Conservation (phyloP, 345 rosid genomes). For the Citrus reticulata region DNA sequence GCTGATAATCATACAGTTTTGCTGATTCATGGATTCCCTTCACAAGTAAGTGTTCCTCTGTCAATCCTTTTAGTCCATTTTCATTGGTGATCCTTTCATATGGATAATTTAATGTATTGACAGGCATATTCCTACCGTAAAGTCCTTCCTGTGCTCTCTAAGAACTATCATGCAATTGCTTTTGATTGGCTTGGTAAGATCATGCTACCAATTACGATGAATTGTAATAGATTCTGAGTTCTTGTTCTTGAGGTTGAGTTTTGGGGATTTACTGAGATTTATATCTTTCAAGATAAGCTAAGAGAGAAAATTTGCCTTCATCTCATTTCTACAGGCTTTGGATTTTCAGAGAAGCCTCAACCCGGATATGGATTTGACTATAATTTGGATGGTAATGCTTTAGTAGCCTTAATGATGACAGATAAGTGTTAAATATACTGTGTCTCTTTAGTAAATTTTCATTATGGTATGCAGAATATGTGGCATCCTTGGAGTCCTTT, state of each 20-base stretch:
- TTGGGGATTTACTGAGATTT: background rate
- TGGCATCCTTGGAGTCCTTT: conserved; percentile 72
- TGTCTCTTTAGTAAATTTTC: background rate
- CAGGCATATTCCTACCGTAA: conserved; percentile 94
- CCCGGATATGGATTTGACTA: conserved; percentile 89
- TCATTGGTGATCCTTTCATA: background rate
- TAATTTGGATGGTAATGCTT: conserved; percentile 60
- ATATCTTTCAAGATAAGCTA: background rate
- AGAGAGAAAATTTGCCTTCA: background rate
- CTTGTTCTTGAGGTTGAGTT: too few species aligned
- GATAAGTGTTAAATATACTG: background rate
- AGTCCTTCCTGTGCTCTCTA: conserved; percentile 65
- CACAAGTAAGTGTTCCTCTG: conserved; percentile 51
- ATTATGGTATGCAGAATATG: conserved; percentile 56
- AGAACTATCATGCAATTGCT: conserved; percentile 73
- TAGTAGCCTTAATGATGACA: conserved; percentile 1
- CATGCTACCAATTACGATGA: background rate
- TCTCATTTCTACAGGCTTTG: conserved; percentile 56
- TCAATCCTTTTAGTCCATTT: background rate
- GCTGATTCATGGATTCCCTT: conserved; percentile 87
- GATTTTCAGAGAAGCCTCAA: conserved; percentile 98
- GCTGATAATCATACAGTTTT: conserved; percentile 56
- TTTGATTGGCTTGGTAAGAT: conserved; percentile 84
- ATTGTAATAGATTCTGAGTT: background rate
- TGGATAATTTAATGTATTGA: background rate